Conservation (phyloP, 257 asterid genomes). For the Solanum etuberosum region DNA sequence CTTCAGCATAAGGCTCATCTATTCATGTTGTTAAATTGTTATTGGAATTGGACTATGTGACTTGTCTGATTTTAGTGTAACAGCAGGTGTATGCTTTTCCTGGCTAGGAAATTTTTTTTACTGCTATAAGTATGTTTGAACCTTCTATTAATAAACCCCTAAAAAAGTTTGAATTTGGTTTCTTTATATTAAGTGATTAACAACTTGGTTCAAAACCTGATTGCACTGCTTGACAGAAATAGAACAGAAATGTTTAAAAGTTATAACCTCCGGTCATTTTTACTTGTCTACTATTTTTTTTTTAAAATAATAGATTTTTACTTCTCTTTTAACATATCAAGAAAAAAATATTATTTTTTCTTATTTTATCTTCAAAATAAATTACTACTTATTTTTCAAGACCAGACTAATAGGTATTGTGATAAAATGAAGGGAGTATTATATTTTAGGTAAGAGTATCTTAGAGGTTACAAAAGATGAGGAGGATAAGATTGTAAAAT, state of each 20-base stretch:
- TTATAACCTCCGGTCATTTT: neutral
- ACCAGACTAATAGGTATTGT: neutral
- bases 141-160: neutral
- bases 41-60: neutral
- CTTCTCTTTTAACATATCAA: too few relatives aligned
- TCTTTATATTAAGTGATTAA: neutral
- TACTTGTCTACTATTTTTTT: too few relatives aligned
- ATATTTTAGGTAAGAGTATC: too few relatives aligned
- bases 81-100: neutral
- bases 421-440: neutral
- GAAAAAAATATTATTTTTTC: too few relatives aligned
- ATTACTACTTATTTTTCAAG: too few relatives aligned
- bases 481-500: too few relatives aligned
- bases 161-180: neutral
- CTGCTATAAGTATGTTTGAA: neutral
- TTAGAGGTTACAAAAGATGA: neutral
- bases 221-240: neutral
- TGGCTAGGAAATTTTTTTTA: neutral
- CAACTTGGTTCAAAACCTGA: neutral
- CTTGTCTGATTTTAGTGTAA: neutral
- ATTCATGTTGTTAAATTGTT: neutral
- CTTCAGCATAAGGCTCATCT: slow-evolving; percentile 6
- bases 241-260: neutral
- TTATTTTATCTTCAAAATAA: too few relatives aligned
- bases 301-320: too few relatives aligned